These are phyloP conservation scores for Raddia guianensis DNA, from an alignment of 176 grass and related monocot species.

Conservation along the genomic window DNA sequence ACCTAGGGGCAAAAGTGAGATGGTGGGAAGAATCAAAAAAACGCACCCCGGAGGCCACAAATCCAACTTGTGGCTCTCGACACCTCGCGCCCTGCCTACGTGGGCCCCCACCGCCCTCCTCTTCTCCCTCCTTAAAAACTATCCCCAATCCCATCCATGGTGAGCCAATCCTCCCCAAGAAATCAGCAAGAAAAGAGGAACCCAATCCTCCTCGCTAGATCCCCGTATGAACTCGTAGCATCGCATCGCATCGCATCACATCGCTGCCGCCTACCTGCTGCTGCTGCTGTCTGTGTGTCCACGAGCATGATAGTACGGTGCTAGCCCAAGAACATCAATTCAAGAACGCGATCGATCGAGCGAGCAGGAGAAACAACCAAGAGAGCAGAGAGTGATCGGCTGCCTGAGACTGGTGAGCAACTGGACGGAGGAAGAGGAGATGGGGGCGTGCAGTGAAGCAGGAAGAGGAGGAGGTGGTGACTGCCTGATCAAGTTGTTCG, in stretches of 20 bases:
- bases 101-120: slow-evolving; percentile 32
- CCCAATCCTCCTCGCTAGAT: neutral
- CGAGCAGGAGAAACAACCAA: neutral
- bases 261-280: neutral
- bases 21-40: slow-evolving; percentile 66
- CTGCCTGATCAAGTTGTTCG: slow-evolving; percentile 77
- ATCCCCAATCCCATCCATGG: slow-evolving; percentile 30
- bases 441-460: slow-evolving; percentile 37
- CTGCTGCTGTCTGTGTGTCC: neutral
- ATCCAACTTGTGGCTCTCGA: slow-evolving; percentile 81
- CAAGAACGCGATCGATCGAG: neutral
- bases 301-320: neutral
- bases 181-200: neutral
- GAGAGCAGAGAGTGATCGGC: neutral
- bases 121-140: slow-evolving; percentile 51
- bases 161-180: neutral
- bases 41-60: slow-evolving; percentile 66
- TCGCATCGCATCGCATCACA: neutral
- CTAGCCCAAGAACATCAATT: neutral
- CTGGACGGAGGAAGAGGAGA: neutral
- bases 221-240: slow-evolving; percentile 14
- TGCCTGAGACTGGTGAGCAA: neutral
- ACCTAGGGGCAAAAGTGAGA: slow-evolving; percentile 35
- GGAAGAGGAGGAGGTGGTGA: slow-evolving; percentile 35
- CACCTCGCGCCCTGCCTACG: slow-evolving; percentile 33